A percentile compares a stretch with the other conserved stretches of the same genome.
Evolutionary conservation across 306 rosid species (phyloP).

Genomic region (Casuarina equisetifolia): DNA sequence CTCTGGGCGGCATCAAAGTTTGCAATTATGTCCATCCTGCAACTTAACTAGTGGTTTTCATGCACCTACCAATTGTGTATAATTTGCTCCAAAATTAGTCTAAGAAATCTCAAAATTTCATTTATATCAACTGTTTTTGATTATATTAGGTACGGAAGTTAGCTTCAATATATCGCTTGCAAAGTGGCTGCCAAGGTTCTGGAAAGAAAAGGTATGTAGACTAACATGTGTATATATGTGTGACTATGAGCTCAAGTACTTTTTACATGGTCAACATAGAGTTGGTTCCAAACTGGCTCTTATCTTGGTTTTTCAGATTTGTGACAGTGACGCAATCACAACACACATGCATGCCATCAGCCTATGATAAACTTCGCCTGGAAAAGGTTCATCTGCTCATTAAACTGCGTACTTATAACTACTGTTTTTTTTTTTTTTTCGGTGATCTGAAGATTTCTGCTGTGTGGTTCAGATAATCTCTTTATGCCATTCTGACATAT

Average conservation of each 20-base stretch:
- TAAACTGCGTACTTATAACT: slow-evolving; percentile 19
- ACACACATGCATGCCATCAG: slow-evolving; percentile 76
- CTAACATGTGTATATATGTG: background rate
- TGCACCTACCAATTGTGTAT: background rate
- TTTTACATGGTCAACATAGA: background rate
- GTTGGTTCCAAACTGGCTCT: slow-evolving; percentile 20
- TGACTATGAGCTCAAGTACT: background rate
- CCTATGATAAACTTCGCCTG: slow-evolving; percentile 67
- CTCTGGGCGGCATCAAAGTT: background rate
- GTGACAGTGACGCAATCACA: slow-evolving; percentile 71
- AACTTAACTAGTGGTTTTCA: background rate
- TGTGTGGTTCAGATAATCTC: background rate
- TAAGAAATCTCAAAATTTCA: background rate
- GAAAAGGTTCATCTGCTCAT: slow-evolving; percentile 57
- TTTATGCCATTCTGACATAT: background rate
- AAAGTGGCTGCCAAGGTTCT: slow-evolving; percentile 66
- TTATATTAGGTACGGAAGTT: slow-evolving; percentile 67
- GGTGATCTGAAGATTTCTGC: background rate
- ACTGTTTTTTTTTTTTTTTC: background rate
- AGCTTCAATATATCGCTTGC: slow-evolving; percentile 69
- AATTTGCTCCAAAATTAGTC: background rate
- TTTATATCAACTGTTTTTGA: slow-evolving; percentile 15
- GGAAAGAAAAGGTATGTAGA: slow-evolving; percentile 66
- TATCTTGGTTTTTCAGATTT: slow-evolving; percentile 54
- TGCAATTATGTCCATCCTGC: background rate